phyloP scores from a whole-genome alignment of 169 alveolate species.

The Eimeria zaria region DNA sequence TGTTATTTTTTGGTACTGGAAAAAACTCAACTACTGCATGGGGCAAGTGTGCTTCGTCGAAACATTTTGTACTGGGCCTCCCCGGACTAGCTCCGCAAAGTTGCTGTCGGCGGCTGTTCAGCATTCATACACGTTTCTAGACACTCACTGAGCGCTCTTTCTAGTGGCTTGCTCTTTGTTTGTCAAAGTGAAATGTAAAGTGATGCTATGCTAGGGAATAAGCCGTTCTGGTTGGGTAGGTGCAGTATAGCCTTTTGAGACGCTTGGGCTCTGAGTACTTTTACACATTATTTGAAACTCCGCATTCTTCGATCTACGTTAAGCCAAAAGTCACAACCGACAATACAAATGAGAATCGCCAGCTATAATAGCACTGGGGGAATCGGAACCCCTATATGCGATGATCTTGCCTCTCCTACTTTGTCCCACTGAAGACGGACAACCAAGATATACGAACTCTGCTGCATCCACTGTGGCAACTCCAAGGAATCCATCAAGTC shows the following conservation, averaged over 20 bases:
- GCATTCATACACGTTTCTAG: not conserved
- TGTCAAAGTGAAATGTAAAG: not conserved
- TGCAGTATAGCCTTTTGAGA: constrained; percentile 4
- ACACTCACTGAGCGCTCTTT: not conserved
- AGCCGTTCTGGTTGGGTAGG: not conserved
- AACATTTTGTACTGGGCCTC: not conserved
- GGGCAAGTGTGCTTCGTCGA: not conserved
- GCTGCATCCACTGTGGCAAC: not conserved
- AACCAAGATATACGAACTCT: not conserved
- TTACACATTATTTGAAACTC: not conserved
- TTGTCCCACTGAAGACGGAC: not conserved
- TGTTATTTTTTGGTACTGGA: not conserved
- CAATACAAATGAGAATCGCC: not conserved
- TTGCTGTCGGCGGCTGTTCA: not conserved
- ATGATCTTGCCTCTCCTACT: not conserved
- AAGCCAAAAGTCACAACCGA: not conserved
- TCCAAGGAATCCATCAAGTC: not conserved
- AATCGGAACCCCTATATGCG: not conserved
- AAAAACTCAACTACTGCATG: not conserved
- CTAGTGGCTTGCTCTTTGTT: not conserved
- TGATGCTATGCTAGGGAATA: not conserved
- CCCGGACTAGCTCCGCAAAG: not conserved
- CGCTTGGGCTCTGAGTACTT: not conserved
- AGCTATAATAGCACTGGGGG: not conserved
- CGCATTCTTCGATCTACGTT: not conserved